phyloP scores from a whole-genome alignment of 768 basidiomycete species.

The Boletellus emodensis region DNA sequence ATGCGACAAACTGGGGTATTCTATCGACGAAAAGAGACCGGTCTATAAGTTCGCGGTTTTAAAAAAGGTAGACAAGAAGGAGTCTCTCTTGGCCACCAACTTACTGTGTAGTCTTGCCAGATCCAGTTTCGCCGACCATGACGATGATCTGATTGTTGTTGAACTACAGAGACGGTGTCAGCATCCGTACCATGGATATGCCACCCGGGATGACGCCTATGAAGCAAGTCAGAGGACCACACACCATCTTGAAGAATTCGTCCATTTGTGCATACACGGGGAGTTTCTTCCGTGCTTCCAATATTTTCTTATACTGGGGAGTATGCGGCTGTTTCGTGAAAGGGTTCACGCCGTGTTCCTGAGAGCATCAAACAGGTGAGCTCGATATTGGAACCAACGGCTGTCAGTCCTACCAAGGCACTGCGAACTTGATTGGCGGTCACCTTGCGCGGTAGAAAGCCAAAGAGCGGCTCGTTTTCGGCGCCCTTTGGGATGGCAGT shows the following conservation, averaged over 20 bases:
- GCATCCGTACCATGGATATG: neutral
- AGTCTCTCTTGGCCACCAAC: conserved; percentile 31
- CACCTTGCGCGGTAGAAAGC: conserved; percentile 69
- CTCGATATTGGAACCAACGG: neutral
- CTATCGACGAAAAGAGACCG: conserved; percentile 41
- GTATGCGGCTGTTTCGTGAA: conserved; percentile 83
- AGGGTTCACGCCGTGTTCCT: conserved; percentile 82
- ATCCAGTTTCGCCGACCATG: conserved; percentile 92
- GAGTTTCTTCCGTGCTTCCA: conserved; percentile 79
- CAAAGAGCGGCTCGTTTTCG: conserved; percentile 61
- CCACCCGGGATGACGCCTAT: neutral
- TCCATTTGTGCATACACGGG: conserved; percentile 93
- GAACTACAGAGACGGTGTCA: conserved; percentile 15
- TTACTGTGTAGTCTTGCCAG: conserved; percentile 94
- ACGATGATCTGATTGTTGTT: conserved; percentile 71
- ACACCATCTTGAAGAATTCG: conserved; percentile 85
- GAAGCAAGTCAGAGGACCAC: conserved; percentile 29
- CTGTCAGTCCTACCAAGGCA: conserved; percentile 55
- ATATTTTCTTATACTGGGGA: conserved; percentile 77
- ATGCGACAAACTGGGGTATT: conserved; percentile 96
- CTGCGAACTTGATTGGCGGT: conserved; percentile 59
- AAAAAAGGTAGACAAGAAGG: conserved; percentile 18
- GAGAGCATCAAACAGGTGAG: neutral
- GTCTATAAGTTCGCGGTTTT: conserved; percentile 26
- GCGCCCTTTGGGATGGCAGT: conserved; percentile 12